Evolutionary conservation across 2,329 filamentous ascomycete genomes (phyloP).

Genomic region (Sordariomycetes sp.): DNA sequence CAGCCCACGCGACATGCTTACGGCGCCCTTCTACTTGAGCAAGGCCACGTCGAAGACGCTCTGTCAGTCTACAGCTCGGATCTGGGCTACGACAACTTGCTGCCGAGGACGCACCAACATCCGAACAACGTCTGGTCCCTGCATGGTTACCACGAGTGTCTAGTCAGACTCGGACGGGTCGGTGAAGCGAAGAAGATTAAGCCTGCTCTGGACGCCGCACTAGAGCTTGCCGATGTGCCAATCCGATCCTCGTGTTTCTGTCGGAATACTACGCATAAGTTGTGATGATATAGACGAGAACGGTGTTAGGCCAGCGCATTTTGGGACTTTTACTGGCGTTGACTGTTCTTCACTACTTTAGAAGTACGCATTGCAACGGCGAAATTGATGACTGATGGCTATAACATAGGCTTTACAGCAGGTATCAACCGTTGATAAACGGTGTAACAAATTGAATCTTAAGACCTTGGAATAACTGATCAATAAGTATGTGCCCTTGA

Average conservation of each 20-base stretch:
- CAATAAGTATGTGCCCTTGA: too few species aligned
- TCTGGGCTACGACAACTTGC: constrained; percentile 46
- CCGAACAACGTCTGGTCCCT: constrained; percentile 69
- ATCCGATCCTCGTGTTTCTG: constrained; percentile 52
- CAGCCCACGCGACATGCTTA: constrained; percentile 64
- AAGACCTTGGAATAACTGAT: too few species aligned
- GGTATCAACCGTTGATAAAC: too few species aligned
- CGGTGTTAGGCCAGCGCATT: too few species aligned
- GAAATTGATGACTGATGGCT: too few species aligned
- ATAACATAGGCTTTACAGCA: too few species aligned
- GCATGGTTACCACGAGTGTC: constrained; percentile 64
- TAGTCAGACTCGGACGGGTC: constrained; percentile 34
- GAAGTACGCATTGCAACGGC: too few species aligned
- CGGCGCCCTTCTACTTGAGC: constrained; percentile 60
- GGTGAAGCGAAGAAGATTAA: constrained; percentile 6
- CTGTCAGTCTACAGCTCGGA: constrained; percentile 50
- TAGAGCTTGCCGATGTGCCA: constrained; percentile 46
- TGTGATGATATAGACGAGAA: too few species aligned
- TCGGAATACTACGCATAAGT: constrained; percentile 1
- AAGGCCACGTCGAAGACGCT: constrained; percentile 48
- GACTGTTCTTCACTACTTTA: too few species aligned
- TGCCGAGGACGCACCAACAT: constrained; percentile 57
- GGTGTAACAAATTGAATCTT: too few species aligned
- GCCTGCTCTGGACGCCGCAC: constrained; percentile 36
- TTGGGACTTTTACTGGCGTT: background rate